phyloP scores from a whole-genome alignment of 495 filamentous ascomycete genomes.

The Penicillium lividum region DNA sequence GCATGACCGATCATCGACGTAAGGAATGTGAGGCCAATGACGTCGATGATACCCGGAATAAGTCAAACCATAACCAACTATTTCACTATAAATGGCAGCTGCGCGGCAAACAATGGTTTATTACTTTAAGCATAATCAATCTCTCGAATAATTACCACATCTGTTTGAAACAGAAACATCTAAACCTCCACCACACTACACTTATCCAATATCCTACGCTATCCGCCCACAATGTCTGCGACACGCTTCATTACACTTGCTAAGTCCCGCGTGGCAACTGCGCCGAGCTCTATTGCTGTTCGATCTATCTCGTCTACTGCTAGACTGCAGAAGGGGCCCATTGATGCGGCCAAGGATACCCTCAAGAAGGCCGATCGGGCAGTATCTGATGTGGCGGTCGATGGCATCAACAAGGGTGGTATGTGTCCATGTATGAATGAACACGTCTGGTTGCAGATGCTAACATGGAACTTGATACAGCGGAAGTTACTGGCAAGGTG shows the following conservation, averaged over 20 bases:
- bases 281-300: conserved; percentile 21
- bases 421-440: conserved; percentile 23
- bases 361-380: conserved; percentile 56
- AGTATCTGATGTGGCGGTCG: conserved; percentile 56
- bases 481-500: conserved; percentile 43
- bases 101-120: not conserved
- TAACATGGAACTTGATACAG: conserved; percentile 30
- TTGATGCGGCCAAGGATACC: conserved; percentile 57
- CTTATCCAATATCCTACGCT: not conserved
- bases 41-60: conserved; percentile 18
- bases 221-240: conserved; percentile 20
- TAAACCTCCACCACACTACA: not conserved
- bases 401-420: conserved; percentile 63
- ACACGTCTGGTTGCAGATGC: not conserved
- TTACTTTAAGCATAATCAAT: not conserved
- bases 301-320: conserved; percentile 38
- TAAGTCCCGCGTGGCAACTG: conserved; percentile 22
- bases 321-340: conserved; percentile 33
- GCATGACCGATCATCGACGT: conserved; percentile 34
- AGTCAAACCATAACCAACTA: conserved; percentile 12
- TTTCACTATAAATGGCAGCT: conserved; percentile 6
- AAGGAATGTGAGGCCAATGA: conserved; percentile 28
- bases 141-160: not conserved
- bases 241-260: conserved; percentile 26
- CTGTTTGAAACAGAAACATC: not conserved